A percentile compares a stretch with the other conserved stretches of the same genome.
Evolutionary conservation across 2,329 filamentous ascomycete species (phyloP).

Genomic region (Thermoascus crustaceus): DNA sequence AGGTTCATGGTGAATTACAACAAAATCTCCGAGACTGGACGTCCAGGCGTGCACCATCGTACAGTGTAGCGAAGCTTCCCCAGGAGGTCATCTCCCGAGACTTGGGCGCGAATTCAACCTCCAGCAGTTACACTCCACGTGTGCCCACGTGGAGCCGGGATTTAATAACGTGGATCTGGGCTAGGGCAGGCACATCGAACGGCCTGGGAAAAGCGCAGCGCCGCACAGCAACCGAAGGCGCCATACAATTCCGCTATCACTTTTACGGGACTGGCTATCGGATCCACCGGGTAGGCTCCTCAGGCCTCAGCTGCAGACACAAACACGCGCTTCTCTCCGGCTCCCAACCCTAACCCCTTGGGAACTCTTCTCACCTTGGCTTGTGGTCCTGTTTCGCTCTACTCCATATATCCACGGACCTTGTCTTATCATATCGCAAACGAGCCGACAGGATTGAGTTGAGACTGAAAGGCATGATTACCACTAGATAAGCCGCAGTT

Average conservation of each 20-base stretch:
- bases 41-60: too few species aligned
- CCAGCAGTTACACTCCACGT: slow-evolving; percentile 18
- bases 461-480: neutral
- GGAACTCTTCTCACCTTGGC: neutral
- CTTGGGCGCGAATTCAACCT: too few species aligned
- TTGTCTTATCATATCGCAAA: neutral
- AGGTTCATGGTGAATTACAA: too few species aligned
- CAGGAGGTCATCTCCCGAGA: too few species aligned
- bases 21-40: too few species aligned
- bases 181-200: slow-evolving; percentile 10
- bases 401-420: neutral
- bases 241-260: slow-evolving; percentile 14
- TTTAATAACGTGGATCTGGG: slow-evolving; percentile 13
- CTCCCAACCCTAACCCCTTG: neutral
- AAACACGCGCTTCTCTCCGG: too few species aligned
- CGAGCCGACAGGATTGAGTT: neutral
- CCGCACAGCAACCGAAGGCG: too few species aligned
- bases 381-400: neutral
- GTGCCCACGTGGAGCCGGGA: slow-evolving; percentile 27
- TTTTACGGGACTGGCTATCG: neutral
- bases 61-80: too few species aligned
- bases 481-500: neutral
- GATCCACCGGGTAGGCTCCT: neutral
- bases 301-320: too few species aligned
- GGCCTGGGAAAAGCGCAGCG: slow-evolving; percentile 19